These are phyloP conservation scores for Canavalia ensiformis DNA, from an alignment of 306 rosid species.

Conservation along the genomic window DNA sequence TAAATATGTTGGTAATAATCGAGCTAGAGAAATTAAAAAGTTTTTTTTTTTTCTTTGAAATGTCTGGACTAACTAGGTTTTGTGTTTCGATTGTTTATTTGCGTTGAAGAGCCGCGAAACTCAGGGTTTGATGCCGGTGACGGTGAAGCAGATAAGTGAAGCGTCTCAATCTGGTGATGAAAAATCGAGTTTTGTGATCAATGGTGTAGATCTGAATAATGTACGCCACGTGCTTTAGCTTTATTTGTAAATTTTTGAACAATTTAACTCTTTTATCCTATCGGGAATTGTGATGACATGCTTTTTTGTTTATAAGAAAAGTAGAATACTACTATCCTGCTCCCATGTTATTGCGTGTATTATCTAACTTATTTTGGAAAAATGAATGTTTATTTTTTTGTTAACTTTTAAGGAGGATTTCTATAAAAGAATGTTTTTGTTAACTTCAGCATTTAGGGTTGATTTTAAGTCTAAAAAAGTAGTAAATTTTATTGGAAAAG, in stretches of 20 bases:
- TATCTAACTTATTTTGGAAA: no score
- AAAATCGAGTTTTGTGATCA: conserved; percentile 76
- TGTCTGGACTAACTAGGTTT: conserved; percentile 20
- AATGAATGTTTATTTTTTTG: no score
- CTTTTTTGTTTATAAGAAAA: not conserved
- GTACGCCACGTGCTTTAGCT: conserved; percentile 50
- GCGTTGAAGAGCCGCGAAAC: conserved; percentile 66
- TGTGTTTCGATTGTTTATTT: not conserved
- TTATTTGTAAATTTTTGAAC: not conserved
- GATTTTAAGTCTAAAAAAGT: no score
- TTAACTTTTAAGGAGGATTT: no score
- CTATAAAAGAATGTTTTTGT: no score
- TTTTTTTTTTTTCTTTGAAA: not conserved
- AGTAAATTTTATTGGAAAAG: no score
- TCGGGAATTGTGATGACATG: not conserved
- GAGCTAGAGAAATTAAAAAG: not conserved
- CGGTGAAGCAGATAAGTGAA: conserved; percentile 92
- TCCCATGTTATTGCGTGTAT: no score
- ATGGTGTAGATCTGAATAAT: conserved; percentile 80
- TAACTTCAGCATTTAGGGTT: no score
- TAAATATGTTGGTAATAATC: not conserved
- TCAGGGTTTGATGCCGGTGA: conserved; percentile 85
- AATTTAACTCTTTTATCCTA: not conserved
- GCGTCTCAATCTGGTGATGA: conserved; percentile 88
- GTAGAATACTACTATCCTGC: no score